Percentiles rank a stretch among this genome's conserved stretches.
Evolutionary conservation across 2,329 filamentous ascomycete genomes (phyloP).

Genomic region (Aspergillus sp.): DNA sequence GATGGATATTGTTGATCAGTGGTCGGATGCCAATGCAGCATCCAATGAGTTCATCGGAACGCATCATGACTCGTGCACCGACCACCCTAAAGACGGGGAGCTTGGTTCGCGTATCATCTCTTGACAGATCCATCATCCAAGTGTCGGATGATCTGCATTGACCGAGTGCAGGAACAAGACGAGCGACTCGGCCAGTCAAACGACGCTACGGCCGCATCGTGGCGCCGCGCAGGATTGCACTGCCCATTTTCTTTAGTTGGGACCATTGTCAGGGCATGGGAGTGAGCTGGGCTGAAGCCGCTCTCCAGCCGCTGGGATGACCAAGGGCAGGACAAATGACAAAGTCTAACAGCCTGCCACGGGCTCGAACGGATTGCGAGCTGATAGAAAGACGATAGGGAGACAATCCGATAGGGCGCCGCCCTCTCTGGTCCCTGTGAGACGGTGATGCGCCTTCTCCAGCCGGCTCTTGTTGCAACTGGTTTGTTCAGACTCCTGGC

Average conservation of each 20-base stretch:
- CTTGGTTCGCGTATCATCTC: background rate
- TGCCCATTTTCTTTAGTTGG: background rate
- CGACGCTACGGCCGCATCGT: background rate
- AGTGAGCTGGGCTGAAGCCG: no score
- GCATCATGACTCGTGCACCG: background rate
- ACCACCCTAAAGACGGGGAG: background rate
- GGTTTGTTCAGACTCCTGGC: background rate
- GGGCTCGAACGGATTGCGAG: background rate
- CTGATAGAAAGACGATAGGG: background rate
- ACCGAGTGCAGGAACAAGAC: constrained; percentile 9
- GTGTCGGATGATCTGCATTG: constrained; percentile 9
- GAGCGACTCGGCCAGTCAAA: background rate
- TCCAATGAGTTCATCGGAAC: background rate
- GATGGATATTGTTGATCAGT: background rate
- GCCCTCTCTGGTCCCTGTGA: background rate
- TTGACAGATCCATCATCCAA: background rate
- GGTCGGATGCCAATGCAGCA: background rate
- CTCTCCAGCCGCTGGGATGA: background rate
- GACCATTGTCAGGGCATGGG: background rate
- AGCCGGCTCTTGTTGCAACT: background rate
- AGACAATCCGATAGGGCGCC: constrained; percentile 1
- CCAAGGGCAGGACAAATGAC: background rate
- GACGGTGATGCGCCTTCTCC: background rate
- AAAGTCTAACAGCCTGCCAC: background rate
- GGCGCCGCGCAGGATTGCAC: background rate